Conservation (phyloP, 495 filamentous ascomycete species). For the Xylaria nigripes region DNA sequence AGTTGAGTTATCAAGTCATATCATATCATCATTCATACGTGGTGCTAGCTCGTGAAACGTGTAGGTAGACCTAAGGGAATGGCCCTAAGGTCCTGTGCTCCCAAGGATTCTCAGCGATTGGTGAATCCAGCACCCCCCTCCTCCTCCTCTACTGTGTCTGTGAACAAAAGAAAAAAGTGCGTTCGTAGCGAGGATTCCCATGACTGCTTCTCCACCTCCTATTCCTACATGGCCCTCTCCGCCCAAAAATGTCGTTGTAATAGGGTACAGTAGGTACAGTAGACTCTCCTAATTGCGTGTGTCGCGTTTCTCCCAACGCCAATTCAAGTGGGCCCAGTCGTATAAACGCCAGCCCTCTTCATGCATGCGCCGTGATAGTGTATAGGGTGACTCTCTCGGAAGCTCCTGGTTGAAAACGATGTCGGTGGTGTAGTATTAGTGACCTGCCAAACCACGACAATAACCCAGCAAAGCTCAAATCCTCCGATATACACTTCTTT, state of each 20-base stretch:
- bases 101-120: neutral
- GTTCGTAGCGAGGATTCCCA: neutral
- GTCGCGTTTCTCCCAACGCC: conserved; percentile 5
- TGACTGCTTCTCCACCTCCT: neutral
- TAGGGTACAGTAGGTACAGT: neutral
- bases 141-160: neutral
- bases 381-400: neutral
- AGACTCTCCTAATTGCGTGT: neutral
- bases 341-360: conserved; percentile 5
- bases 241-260: conserved; percentile 3
- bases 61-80: conserved; percentile 16
- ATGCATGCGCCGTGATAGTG: conserved; percentile 1
- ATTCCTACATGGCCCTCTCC: neutral
- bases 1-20: conserved; percentile 14
- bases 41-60: conserved; percentile 20
- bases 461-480: neutral
- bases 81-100: conserved; percentile 5
- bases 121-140: neutral
- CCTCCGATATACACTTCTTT: neutral
- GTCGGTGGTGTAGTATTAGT: neutral
- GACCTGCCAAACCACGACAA: neutral
- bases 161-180: neutral
- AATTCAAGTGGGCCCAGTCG: neutral
- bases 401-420: neutral
- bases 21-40: conserved; percentile 28